Conservation (phyloP, 345 rosid species). For the Ricinus communis region DNA sequence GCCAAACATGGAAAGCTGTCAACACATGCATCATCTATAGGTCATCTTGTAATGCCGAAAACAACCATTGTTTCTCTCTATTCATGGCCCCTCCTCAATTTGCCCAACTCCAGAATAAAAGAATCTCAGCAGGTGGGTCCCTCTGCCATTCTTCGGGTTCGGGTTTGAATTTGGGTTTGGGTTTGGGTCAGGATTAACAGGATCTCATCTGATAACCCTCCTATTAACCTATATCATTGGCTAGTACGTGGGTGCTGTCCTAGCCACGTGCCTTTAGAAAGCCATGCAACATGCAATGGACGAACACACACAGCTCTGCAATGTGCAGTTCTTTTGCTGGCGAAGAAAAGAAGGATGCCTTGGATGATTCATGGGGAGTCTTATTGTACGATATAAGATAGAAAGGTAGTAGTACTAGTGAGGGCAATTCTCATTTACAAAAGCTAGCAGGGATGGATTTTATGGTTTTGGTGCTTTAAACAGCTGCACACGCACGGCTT, state of each 20-base stretch:
- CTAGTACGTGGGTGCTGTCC: not conserved
- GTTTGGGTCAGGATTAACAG: not conserved
- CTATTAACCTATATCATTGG: not conserved
- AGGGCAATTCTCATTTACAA: too few relatives aligned
- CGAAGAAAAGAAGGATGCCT: too few relatives aligned
- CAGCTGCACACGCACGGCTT: slow-evolving; percentile 2
- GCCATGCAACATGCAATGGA: slow-evolving; percentile 14
- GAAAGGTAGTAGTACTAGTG: too few relatives aligned
- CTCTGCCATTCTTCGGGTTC: not conserved
- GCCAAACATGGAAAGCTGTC: slow-evolving; percentile 38
- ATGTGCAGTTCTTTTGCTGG: not conserved
- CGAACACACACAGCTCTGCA: not conserved
- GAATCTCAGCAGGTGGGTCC: not conserved
- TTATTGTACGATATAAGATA: too few relatives aligned
- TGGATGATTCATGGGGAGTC: too few relatives aligned
- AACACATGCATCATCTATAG: slow-evolving; percentile 28
- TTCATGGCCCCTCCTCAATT: not conserved
- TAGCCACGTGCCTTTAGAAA: slow-evolving; percentile 13
- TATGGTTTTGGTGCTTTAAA: not conserved
- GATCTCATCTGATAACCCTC: not conserved
- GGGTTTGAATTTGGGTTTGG: too few relatives aligned
- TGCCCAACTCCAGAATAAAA: not conserved
- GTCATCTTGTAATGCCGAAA: slow-evolving; percentile 17
- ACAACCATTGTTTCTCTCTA: slow-evolving; percentile 14
- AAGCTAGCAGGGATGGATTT: too few relatives aligned